phyloP scores from a whole-genome alignment of 2,329 filamentous ascomycete species.

The Fusarium sp. region DNA sequence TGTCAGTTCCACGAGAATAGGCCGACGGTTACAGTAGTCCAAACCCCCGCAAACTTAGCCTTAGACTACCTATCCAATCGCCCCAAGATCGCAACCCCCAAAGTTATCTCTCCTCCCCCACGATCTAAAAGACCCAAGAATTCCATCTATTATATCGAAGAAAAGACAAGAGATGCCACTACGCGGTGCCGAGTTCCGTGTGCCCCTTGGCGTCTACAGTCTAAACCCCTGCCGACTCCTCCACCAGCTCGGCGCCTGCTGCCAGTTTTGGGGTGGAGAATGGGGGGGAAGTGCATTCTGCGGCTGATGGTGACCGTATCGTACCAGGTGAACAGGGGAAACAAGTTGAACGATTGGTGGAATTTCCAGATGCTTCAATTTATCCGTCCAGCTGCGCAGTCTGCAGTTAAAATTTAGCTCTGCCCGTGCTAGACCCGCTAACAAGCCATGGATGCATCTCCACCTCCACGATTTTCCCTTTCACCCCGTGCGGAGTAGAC shows the following conservation, averaged over 20 bases:
- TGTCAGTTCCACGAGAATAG: neutral
- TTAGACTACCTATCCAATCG: neutral
- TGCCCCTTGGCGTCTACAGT: slow-evolving; percentile 15
- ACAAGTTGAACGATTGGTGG: slow-evolving; percentile 26
- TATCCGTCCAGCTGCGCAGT: slow-evolving; percentile 13
- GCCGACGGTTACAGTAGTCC: neutral
- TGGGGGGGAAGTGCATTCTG: slow-evolving; percentile 16
- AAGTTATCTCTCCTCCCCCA: slow-evolving; percentile 30
- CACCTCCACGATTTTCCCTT: slow-evolving; percentile 30
- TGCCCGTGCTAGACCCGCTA: slow-evolving; percentile 27
- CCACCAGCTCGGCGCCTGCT: slow-evolving; percentile 34
- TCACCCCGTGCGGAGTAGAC: slow-evolving; percentile 38
- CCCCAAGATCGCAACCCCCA: slow-evolving; percentile 26
- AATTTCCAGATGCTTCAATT: slow-evolving; percentile 1
- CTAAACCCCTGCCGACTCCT: slow-evolving; percentile 20
- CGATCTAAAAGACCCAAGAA: slow-evolving; percentile 5
- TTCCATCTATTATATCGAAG: slow-evolving; percentile 10
- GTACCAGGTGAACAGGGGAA: slow-evolving; percentile 5
- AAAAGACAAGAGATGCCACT: slow-evolving; percentile 8
- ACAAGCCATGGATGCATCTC: slow-evolving; percentile 3
- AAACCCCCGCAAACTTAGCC: slow-evolving; percentile 27
- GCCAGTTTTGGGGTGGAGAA: slow-evolving; percentile 36
- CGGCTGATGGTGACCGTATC: slow-evolving; percentile 23
- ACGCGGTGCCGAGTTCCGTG: slow-evolving; percentile 40
- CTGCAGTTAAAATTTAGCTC: slow-evolving; percentile 4